Evolutionary conservation across 2,329 filamentous ascomycete species (phyloP), one percentile per base, ranked within the genome.

Genomic region (Fusarium neocosmosporiellum): DNA sequence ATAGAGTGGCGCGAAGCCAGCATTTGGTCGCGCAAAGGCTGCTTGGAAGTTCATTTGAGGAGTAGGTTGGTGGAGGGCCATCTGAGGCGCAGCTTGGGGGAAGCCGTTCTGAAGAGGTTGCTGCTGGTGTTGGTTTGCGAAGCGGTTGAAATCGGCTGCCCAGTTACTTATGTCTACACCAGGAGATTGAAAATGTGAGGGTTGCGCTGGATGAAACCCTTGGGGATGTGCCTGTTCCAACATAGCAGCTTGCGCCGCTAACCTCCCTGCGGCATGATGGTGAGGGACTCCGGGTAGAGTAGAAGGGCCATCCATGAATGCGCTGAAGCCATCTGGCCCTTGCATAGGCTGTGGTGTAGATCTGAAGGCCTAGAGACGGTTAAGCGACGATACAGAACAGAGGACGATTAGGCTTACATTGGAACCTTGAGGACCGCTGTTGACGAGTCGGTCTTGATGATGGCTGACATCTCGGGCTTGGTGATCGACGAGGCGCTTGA

Each of bases 401-500:
- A 27, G 29, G 53, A 34, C 29, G 2, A 5, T 18, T 9, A 33
- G 43, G 75, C 80, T 76, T 78, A 84, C 82, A 67, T 74, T 72
- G 55, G 77, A 77, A 22, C 76, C 67, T 41, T 78, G 77, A 27
- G 75, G 64, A 34, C 75, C 76, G n/a, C 77, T 78, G 66, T 80
- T 76, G 59, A 81, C 72, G 20, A 83, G 73, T n/a, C 82, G 79
- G 69, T 84, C 83, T 69, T 84, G 83, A 18, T 84, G 83, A 59
- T 82, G 81, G 72, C 82, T 83, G 57, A 80, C 78, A 73, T 85
- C 83, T 50, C 81, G 80, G n/a, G 79, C 78, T 59, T 85, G 83
- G 41, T 85, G 83, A 10, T 85, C 82, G 22, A 83, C 74, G 46
- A 85, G 79, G 14, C 80, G 81, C 78, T 85, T 85, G 63, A 85